These are phyloP conservation scores for Botryotinia narcissicola DNA, from an alignment of 2,329 filamentous ascomycete genomes.

Conservation along the genomic window DNA sequence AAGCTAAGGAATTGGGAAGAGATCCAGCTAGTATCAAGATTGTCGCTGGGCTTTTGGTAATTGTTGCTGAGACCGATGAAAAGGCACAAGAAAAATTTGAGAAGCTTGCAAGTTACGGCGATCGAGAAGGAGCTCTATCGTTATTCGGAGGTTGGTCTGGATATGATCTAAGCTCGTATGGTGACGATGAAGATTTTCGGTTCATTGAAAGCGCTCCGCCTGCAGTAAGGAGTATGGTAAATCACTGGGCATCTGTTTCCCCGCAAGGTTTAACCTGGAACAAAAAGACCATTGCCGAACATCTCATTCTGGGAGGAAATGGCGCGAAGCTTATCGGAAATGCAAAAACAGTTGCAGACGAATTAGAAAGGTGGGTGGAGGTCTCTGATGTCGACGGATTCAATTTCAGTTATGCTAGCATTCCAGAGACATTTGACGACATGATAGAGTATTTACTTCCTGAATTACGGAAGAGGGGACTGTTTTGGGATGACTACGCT, in stretches of 20 bases:
- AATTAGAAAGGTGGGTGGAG: slow-evolving; percentile 32
- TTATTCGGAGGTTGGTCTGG: slow-evolving; percentile 75
- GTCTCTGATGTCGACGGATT: slow-evolving; percentile 34
- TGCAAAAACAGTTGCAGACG: slow-evolving; percentile 31
- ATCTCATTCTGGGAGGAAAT: slow-evolving; percentile 32
- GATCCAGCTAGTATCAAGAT: slow-evolving; percentile 64
- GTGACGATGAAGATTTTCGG: slow-evolving; percentile 61
- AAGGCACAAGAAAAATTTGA: slow-evolving; percentile 63
- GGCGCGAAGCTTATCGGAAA: slow-evolving; percentile 32
- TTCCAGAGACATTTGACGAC: slow-evolving; percentile 66
- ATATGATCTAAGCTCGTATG: slow-evolving; percentile 59
- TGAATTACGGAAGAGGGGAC: slow-evolving; percentile 57
- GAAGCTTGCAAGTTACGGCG: slow-evolving; percentile 60
- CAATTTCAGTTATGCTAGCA: slow-evolving; percentile 39
- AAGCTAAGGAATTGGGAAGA: slow-evolving; percentile 52
- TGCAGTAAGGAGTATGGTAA: slow-evolving; percentile 50
- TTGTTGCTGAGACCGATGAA: slow-evolving; percentile 63
- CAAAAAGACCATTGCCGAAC: slow-evolving; percentile 37
- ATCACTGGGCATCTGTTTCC: slow-evolving; percentile 44
- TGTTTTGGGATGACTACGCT: slow-evolving; percentile 52
- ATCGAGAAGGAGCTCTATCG: slow-evolving; percentile 64
- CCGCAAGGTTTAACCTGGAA: slow-evolving; percentile 41
- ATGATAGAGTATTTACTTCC: slow-evolving; percentile 64
- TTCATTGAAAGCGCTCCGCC: slow-evolving; percentile 47
- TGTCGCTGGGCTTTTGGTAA: slow-evolving; percentile 62